Evolutionary conservation across 495 filamentous ascomycete species (phyloP).

Genomic region (Penicillium odoratum): DNA sequence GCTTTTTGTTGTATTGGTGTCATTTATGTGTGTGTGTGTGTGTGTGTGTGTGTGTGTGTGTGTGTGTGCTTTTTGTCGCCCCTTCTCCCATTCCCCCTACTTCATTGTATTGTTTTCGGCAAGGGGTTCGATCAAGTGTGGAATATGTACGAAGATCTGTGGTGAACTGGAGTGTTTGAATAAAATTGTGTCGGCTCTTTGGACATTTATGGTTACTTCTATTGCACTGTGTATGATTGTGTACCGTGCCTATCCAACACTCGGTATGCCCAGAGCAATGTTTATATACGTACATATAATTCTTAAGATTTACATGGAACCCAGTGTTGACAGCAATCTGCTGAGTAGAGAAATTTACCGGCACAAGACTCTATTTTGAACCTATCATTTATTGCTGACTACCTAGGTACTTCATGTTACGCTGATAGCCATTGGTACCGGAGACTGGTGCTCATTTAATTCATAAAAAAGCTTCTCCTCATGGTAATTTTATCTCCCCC

Average conservation of each 20-base stretch:
- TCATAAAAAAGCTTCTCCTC: too few relatives aligned
- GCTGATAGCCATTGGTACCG: neutral
- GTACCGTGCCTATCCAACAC: neutral
- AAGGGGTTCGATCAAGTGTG: constrained; percentile 12
- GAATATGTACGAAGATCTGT: constrained; percentile 11
- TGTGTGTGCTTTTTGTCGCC: neutral
- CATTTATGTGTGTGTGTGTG: constrained; percentile 12
- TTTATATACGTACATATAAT: too few relatives aligned
- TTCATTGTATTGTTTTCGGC: constrained; percentile 9
- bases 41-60: constrained; percentile 1
- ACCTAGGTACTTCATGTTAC: too few relatives aligned
- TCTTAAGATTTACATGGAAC: too few relatives aligned
- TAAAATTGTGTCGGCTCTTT: constrained; percentile 3
- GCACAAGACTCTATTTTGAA: too few relatives aligned
- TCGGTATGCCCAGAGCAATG: neutral
- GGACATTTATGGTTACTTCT: neutral
- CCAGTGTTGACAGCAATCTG: too few relatives aligned
- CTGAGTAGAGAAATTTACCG: too few relatives aligned
- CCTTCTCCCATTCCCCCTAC: neutral
- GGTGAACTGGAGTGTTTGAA: neutral
- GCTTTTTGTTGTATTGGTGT: constrained; percentile 12
- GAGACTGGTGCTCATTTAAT: too few relatives aligned
- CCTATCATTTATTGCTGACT: too few relatives aligned
- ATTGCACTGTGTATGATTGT: neutral
- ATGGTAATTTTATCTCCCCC: neutral